A percentile compares a stretch with the other conserved stretches of the same genome.
Conservation (phyloP, 2,329 filamentous ascomycete genomes). For the Alternaria postmessia region DNA sequence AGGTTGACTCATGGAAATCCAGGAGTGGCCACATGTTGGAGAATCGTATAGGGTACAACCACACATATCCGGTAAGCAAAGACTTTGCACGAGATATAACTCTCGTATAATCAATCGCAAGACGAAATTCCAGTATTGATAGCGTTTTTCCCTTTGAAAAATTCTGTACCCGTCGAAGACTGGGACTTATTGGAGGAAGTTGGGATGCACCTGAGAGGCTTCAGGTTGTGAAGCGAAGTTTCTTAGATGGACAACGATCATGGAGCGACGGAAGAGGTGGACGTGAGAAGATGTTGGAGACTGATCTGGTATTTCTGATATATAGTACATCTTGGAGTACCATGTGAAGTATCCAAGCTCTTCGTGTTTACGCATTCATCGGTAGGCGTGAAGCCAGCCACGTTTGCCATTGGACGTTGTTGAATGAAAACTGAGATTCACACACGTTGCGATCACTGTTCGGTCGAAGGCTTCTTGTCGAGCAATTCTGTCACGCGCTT, state of each 20-base stretch:
- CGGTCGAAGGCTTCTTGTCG: slow-evolving; percentile 43
- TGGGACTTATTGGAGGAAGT: neutral
- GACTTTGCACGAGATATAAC: neutral
- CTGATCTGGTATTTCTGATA: slow-evolving; percentile 21
- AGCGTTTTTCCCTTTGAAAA: neutral
- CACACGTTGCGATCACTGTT: slow-evolving; percentile 30
- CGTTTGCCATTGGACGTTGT: slow-evolving; percentile 21
- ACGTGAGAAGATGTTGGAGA: slow-evolving; percentile 11
- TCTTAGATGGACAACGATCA: neutral
- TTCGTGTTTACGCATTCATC: slow-evolving; percentile 15
- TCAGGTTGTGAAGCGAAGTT: neutral
- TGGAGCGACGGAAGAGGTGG: slow-evolving; percentile 1
- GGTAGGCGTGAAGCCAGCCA: slow-evolving; percentile 18
- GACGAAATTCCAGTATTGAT: neutral
- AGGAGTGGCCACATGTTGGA: slow-evolving; percentile 57
- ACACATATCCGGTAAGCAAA: slow-evolving; percentile 54
- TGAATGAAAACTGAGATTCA: slow-evolving; percentile 16
- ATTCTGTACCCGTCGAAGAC: neutral
- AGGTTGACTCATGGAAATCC: slow-evolving; percentile 57
- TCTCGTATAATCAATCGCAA: slow-evolving; percentile 3
- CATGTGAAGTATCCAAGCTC: slow-evolving; percentile 19
- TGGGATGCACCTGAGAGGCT: neutral
- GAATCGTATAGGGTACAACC: slow-evolving; percentile 56
- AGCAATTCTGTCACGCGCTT: slow-evolving; percentile 32
- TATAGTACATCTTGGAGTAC: slow-evolving; percentile 25